A percentile compares a stretch with the other conserved stretches of the same genome.
phyloP scores from a whole-genome alignment of 805 yeast genomes.

The Saccharomycopsis sp. region DNA sequence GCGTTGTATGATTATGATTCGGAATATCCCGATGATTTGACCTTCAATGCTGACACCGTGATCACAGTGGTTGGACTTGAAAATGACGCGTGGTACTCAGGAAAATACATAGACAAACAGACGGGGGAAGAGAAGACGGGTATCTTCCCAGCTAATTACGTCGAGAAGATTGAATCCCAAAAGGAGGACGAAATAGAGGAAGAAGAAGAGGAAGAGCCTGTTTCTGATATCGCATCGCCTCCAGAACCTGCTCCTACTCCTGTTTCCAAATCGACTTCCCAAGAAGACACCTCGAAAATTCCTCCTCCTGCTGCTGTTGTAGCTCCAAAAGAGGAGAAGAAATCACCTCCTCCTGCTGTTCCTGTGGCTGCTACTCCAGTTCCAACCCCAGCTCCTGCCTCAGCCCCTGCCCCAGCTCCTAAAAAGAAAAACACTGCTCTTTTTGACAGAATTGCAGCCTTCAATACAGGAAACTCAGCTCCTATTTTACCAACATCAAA shows the following conservation, averaged over 20 bases:
- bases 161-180: conserved; percentile 31
- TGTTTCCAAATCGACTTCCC: background rate
- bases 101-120: conserved; percentile 43
- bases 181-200: background rate
- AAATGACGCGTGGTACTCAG: conserved; percentile 90
- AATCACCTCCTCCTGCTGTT: background rate
- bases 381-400: conserved; percentile 1
- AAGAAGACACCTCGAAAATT: background rate
- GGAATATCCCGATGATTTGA: conserved; percentile 79
- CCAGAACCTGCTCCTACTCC: conserved; percentile 1
- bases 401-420: conserved; percentile 13
- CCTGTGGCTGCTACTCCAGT: conserved; percentile 1
- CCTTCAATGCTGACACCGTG: conserved; percentile 58
- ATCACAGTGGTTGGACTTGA: conserved; percentile 74
- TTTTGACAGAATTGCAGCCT: conserved; percentile 43
- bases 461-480: conserved; percentile 36
- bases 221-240: conserved; percentile 9
- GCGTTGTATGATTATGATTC: conserved; percentile 63
- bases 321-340: background rate
- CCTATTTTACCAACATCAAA: conserved; percentile 35
- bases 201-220: conserved; percentile 2
- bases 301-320: background rate
- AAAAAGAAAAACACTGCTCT: conserved; percentile 28
- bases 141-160: conserved; percentile 85
- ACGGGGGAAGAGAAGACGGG: conserved; percentile 49